These are phyloP conservation scores for Cercospora sp. DNA, from an alignment of 2,329 filamentous ascomycete species.

Conservation along the genomic window DNA sequence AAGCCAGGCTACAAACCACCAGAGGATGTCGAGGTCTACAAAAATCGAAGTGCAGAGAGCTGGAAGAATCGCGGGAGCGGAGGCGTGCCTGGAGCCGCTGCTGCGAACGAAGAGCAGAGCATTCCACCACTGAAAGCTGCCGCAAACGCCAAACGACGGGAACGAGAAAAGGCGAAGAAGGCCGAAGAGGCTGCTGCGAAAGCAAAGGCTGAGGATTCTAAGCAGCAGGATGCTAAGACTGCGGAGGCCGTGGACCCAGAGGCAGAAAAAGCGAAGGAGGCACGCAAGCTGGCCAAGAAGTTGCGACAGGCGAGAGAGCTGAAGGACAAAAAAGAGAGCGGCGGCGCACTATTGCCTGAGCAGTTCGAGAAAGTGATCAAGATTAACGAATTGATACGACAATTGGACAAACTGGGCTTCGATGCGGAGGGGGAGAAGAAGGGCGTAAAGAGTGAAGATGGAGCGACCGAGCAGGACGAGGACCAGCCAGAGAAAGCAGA, in stretches of 20 bases:
- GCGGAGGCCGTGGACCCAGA: conserved; percentile 62
- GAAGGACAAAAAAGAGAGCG: conserved; percentile 85
- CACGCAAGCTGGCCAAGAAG: conserved; percentile 88
- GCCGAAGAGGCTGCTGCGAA: conserved; percentile 64
- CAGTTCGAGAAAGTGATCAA: conserved; percentile 98
- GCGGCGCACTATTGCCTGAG: conserved; percentile 80
- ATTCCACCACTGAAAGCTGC: conserved; percentile 48
- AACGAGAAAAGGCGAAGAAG: conserved; percentile 55
- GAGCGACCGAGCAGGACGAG: not conserved
- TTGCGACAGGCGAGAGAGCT: conserved; percentile 89
- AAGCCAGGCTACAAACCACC: conserved; percentile 90
- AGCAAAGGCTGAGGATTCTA: conserved; percentile 45
- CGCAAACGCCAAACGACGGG: conserved; percentile 73
- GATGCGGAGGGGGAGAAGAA: conserved; percentile 70
- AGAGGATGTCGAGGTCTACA: conserved; percentile 95
- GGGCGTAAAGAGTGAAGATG: conserved; percentile 11
- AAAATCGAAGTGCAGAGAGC: conserved; percentile 82
- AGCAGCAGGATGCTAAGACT: conserved; percentile 34
- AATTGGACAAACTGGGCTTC: conserved; percentile 82
- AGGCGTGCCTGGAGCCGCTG: conserved; percentile 72
- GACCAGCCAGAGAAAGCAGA: conserved; percentile 3
- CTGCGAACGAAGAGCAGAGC: conserved; percentile 44
- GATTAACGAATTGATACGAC: conserved; percentile 88
- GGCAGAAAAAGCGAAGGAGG: conserved; percentile 87
- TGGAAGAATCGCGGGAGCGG: conserved; percentile 73